Percentiles rank a stretch among this genome's conserved stretches.
These are phyloP conservation scores for Ogataea methylovora DNA, from an alignment of 805 yeast species.

Conservation along the genomic window DNA sequence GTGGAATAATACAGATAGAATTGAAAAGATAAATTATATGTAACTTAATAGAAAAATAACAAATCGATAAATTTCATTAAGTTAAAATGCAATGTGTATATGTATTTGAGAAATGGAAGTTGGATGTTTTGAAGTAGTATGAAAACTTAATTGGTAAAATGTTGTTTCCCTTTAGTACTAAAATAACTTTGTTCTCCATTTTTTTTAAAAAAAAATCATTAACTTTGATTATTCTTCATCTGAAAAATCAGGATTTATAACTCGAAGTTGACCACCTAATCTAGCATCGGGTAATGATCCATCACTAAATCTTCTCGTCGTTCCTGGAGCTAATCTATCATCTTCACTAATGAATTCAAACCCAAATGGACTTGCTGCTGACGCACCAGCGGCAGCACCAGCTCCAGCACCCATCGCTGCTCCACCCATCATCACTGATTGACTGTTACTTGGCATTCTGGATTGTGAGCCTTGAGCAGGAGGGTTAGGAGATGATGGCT, in stretches of 20 bases:
- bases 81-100: no score
- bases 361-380: constrained; percentile 4
- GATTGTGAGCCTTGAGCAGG: not conserved
- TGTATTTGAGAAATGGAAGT: no score
- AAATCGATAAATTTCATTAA: no score
- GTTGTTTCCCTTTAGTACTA: not conserved
- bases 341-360: no score
- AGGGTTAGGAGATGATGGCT: constrained; percentile 1
- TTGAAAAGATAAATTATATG: no score
- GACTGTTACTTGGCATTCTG: not conserved
- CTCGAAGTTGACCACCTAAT: constrained; percentile 21
- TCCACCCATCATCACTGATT: not conserved
- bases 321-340: constrained; percentile 17
- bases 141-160: no score
- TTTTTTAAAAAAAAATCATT: constrained; percentile 1
- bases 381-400: not conserved
- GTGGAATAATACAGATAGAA: no score
- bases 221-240: constrained; percentile 4
- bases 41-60: no score
- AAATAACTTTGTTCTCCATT: not conserved
- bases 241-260: constrained; percentile 24
- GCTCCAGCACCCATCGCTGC: constrained; percentile 1
- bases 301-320: constrained; percentile 25
- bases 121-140: no score
- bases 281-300: constrained; percentile 27